Evolutionary conservation across 2,329 filamentous ascomycete genomes (phyloP).

Genomic region (Fusarium floridanum): DNA sequence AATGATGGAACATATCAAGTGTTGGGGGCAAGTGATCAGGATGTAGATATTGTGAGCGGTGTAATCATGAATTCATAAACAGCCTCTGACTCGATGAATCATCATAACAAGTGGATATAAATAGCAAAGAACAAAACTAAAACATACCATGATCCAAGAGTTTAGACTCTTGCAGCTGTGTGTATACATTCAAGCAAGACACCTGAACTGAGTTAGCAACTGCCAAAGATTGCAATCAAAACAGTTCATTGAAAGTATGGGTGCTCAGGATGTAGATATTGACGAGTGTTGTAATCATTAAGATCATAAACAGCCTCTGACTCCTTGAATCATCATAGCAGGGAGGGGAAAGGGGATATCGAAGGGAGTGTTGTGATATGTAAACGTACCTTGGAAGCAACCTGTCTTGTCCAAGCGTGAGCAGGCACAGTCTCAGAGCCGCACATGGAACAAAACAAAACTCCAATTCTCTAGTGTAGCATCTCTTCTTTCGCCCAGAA

Average conservation of each 20-base stretch:
- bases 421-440: conserved; percentile 44
- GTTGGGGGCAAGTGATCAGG: conserved; percentile 17
- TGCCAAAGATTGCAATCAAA: neutral
- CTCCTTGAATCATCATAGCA: conserved; percentile 57
- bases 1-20: neutral
- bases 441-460: conserved; percentile 50
- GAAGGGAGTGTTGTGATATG: neutral
- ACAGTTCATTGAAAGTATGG: neutral
- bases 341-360: neutral
- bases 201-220: conserved; percentile 17
- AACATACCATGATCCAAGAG: conserved; percentile 40
- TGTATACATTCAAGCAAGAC: neutral
- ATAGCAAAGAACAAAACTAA: neutral
- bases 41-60: conserved; percentile 48
- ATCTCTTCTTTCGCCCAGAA: conserved; percentile 51
- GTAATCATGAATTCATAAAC: conserved; percentile 58
- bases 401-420: conserved; percentile 26
- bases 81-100: conserved; percentile 59
- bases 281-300: conserved; percentile 53
- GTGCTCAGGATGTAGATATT: conserved; percentile 42
- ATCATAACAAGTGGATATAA: conserved; percentile 46
- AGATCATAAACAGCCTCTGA: conserved; percentile 61
- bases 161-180: neutral
- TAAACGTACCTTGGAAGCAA: conserved; percentile 44
- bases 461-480: conserved; percentile 58